Evolutionary conservation across 208 protist genomes (phyloP), one percentile per base, ranked within the genome.

Genomic region (Angomonas ambiguus): DNA sequence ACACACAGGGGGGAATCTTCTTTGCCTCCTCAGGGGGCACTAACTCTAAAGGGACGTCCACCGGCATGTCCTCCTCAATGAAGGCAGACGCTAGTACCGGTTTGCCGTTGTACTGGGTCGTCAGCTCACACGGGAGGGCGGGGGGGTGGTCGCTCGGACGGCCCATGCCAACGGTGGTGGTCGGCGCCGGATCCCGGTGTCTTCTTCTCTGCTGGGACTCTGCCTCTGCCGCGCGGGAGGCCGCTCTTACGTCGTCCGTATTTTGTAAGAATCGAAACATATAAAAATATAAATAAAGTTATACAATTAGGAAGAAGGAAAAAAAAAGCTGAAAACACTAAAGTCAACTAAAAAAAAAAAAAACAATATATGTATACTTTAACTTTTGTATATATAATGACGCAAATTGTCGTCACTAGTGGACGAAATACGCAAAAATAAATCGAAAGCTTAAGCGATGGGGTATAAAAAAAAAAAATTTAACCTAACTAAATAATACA

Each of bases 301-400:
- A 24, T 62, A 62, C 35, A 10, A 8, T 38, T 55, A 35, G 55
- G 49, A 69, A 34, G 8, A 65, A 1, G 13, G 1, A 70, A 48
- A 33, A 20, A 35, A 48, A 61, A 71, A 60, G 61, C 32, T 32
- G 18, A 49, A 62, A 57, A 2, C 16, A 71, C 33, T 62, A 25
- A 33, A 38, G 30, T 51, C 62, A 48, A 45, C 38, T 62, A 30
- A 71, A 68, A 65, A 60, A 60, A 64, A 59, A 70, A 69, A 22
- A 33, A 49, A 55, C 24, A 18, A 41, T 18, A 18, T 55, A 55
- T 55, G 49, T 55, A 55, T 55, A 55, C 4, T 27, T 4, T 55
- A 5, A 5, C 5, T 18, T 55, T 48, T 48, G 18, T 25, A 27
- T 30, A 20, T 55, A 55, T 6, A 55, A 27, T 6, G 24, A 55